Base-by-base conservation (phyloP, 225 moss, liverwort and hornwort species). In the Thuidium tamariscinum region DNA sequence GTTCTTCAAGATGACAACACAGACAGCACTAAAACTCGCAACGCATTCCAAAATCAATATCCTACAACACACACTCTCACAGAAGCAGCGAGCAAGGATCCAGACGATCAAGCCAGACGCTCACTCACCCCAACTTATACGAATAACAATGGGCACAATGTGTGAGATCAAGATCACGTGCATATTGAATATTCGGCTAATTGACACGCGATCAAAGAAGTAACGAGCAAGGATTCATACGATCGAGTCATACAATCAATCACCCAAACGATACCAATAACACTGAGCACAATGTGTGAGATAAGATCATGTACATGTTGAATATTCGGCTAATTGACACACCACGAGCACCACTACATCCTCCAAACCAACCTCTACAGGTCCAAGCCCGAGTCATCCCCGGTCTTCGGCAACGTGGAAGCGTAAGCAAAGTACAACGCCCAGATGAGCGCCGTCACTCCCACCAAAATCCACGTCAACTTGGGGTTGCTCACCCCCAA, bases 331-430 rank as follows among this genome's bases (percentile, higher is more conserved):
- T 83, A 91, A 89, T 90, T 87, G 57, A 54, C 52, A 82, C 83
- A 87, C 14, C 71, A 72, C 65, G 18, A 42, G 70, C 29, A 41
- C 78, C 51, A 52, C 57, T 44, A n/a, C 27, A 49, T 30, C 44
- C 67, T 68, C 61, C 54, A 60, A 16, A 69, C 54, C 12, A 62
- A 44, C 75, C 36, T 66, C 89, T 95, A 97, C 84, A 97, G 82
- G 81, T 95, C 95, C 70, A 97, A 91, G 64, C 97, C 97, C 4
- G 96, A 96, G 85, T 94, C 94, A 32, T 97, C 97, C 61, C 94
- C 91, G 57, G 91, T 89, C 85, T 94, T 87, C 2, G 96, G 92
- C 41, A 97, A 87, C 54, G 75, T 84, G 22, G 95, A 85, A 25
- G 96, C 39, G 87, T 96, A 97, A 1, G 91, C 55, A 70, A 96